These are phyloP conservation scores for Protomyces inundatus DNA, from an alignment of 1,139 yeast genomes.

Conservation along the genomic window DNA sequence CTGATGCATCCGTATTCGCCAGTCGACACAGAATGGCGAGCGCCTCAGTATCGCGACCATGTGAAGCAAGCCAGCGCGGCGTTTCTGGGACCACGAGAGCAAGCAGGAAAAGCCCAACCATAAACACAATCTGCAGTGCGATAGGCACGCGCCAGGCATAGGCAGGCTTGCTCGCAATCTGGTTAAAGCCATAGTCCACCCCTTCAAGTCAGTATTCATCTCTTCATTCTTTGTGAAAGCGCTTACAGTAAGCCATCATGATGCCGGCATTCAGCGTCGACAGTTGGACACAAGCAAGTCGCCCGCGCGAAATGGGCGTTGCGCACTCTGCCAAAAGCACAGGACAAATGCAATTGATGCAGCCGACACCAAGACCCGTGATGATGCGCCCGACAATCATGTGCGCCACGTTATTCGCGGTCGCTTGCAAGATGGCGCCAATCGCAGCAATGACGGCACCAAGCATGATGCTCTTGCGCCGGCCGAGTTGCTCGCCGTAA, in stretches of 20 bases:
- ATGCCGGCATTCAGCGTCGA: conserved; percentile 39
- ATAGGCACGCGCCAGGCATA: conserved; percentile 28
- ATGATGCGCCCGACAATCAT: conserved; percentile 68
- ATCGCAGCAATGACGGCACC: conserved; percentile 58
- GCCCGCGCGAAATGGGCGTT: conserved; percentile 54
- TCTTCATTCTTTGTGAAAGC: conserved; percentile 2
- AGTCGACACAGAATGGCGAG: conserved; percentile 47
- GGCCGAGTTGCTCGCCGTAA: conserved; percentile 60
- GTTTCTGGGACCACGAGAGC: conserved; percentile 45
- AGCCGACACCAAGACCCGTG: conserved; percentile 47
- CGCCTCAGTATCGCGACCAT: conserved; percentile 48
- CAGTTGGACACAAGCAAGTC: conserved; percentile 45
- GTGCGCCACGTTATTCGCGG: conserved; percentile 60
- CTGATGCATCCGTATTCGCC: conserved; percentile 36
- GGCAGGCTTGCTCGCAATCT: not conserved
- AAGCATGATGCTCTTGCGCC: conserved; percentile 56
- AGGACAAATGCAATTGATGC: conserved; percentile 2
- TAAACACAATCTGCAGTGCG: conserved; percentile 36
- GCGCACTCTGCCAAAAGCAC: conserved; percentile 50
- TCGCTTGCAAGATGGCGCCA: conserved; percentile 61
- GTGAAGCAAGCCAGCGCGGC: conserved; percentile 48
- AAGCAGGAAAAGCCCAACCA: conserved; percentile 32
- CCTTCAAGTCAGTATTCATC: not conserved
- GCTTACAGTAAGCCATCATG: conserved; percentile 22
- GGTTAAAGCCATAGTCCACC: conserved; percentile 2